phyloP scores from a whole-genome alignment of 306 rosid genomes.

The Abrus precatorius region DNA sequence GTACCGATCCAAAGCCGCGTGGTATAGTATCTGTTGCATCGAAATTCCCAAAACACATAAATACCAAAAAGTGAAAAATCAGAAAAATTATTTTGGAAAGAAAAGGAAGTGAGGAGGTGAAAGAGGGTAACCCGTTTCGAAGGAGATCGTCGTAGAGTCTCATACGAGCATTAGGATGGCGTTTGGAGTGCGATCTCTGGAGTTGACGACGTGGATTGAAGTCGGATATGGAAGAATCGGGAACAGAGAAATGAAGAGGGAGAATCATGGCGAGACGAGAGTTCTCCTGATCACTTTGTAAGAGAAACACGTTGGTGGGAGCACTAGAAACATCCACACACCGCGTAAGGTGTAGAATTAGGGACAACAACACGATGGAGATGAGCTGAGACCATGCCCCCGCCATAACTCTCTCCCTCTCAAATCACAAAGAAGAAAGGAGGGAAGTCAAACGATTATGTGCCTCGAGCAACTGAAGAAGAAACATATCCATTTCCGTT shows the following conservation, averaged over 20 bases:
- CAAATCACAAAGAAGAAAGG: slow-evolving; percentile 2
- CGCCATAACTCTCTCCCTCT: slow-evolving; percentile 47
- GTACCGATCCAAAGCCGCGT: slow-evolving; percentile 96
- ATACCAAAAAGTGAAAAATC: neutral
- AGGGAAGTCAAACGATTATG: slow-evolving; percentile 16
- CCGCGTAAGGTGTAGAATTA: slow-evolving; percentile 35
- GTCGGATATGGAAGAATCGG: slow-evolving; percentile 51
- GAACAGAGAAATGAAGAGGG: slow-evolving; percentile 71
- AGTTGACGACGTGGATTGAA: slow-evolving; percentile 71
- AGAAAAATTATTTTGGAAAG: neutral
- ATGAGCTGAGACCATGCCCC: slow-evolving; percentile 42
- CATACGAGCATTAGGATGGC: slow-evolving; percentile 82
- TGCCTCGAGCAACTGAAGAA: neutral
- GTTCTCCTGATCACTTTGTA: slow-evolving; percentile 16
- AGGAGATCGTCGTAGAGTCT: slow-evolving; percentile 93
- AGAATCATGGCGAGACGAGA: slow-evolving; percentile 72
- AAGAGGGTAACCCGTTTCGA: slow-evolving; percentile 69
- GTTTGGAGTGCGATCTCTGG: slow-evolving; percentile 58
- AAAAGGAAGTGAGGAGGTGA: neutral
- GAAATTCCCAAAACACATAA: slow-evolving; percentile 20
- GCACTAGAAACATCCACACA: slow-evolving; percentile 45
- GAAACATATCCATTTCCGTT: neutral
- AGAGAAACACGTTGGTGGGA: slow-evolving; percentile 50
- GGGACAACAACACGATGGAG: slow-evolving; percentile 4
- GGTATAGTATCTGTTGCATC: slow-evolving; percentile 73